These are phyloP conservation scores for Tilletia setariae DNA, from an alignment of 1,284 basidiomycete genomes.

Conservation along the genomic window DNA sequence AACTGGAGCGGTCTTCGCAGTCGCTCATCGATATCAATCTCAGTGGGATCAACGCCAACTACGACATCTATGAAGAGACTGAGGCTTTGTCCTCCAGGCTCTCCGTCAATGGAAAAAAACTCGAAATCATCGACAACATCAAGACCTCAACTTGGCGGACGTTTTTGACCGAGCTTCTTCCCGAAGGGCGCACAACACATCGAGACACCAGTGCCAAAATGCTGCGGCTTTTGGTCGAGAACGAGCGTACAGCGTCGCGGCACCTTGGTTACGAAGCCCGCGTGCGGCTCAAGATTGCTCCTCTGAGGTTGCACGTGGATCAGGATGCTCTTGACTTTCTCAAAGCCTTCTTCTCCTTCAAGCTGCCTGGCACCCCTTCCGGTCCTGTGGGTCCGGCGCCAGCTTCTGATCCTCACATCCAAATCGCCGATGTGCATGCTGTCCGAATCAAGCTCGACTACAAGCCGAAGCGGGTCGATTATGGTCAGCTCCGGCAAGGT, in stretches of 20 bases:
- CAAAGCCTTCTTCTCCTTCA: slow-evolving; percentile 92
- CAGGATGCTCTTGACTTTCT: slow-evolving; percentile 97
- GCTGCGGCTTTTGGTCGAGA: slow-evolving; percentile 74
- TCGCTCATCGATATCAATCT: slow-evolving; percentile 81
- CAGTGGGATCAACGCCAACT: slow-evolving; percentile 62
- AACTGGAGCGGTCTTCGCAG: slow-evolving; percentile 71
- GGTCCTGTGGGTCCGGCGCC: not conserved
- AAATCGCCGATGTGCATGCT: slow-evolving; percentile 84
- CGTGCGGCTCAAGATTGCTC: slow-evolving; percentile 61
- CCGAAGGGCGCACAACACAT: slow-evolving; percentile 64
- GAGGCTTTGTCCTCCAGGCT: slow-evolving; percentile 32
- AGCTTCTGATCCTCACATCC: slow-evolving; percentile 7
- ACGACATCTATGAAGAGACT: slow-evolving; percentile 35
- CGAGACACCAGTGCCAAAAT: slow-evolving; percentile 87
- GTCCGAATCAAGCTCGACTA: slow-evolving; percentile 85
- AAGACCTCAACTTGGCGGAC: slow-evolving; percentile 98
- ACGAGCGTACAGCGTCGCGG: slow-evolving; percentile 55
- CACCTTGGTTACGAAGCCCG: slow-evolving; percentile 63
- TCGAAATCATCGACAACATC: slow-evolving; percentile 94
- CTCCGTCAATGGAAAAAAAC: slow-evolving; percentile 55
- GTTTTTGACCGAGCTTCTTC: slow-evolving; percentile 67
- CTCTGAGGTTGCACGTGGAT: slow-evolving; percentile 87
- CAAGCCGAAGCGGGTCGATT: slow-evolving; percentile 95
- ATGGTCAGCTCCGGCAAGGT: slow-evolving; percentile 74
- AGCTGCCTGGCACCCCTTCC: slow-evolving; percentile 54